Evolutionary conservation across 2,329 filamentous ascomycete species (phyloP), one percentile per base, ranked within the genome.

Genomic region (Aspergillus novoparasiticus): DNA sequence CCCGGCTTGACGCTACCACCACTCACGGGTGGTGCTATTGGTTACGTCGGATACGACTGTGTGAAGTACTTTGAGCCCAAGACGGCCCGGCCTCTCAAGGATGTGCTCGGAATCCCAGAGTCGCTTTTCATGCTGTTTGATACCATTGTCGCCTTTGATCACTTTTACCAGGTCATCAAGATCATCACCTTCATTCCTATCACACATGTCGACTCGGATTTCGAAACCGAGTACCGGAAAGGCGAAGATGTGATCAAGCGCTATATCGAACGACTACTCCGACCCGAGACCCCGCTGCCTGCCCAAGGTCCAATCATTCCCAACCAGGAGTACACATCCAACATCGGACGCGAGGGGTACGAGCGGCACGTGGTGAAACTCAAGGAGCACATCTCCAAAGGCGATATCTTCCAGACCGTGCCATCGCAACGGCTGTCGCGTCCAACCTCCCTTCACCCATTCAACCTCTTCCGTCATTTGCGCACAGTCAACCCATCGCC

Each of bases 1-100:
- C 94, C 95, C 0, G 92, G 89, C 1, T 82, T 98, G 72, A 87
- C 86, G 71, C 85, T 99, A 43, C 95, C 95, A 58, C 91, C 92
- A 30, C 83, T 99, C 80, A 92, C 92, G 0, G 95, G 94, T 46
- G 95, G 95, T 57, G 95, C 94, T 14, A 93, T 99, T 72, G 95
- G 95, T 64, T 99, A 98, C 77, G 93, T 98, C 6, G 94, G 94
- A 59, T 99, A 99, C 75, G 95, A 99, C 77, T 99, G 95, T 78
- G 92, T 99, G 72, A 89, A 90, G 74, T 98, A 98, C 80, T 99
- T 99, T 71, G 95, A 99, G 83, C 95, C 95, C 65, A 96, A 94
- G 85, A 98, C 95, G n/a, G 89, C 89, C 30, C 87, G 93, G 57
- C 88, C 92, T 3, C 88, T 97, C 83, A 90, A 95, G 79, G 95